Percentiles rank a stretch among this genome's conserved stretches.
These are phyloP conservation scores for Asterochloris sp. DNA, from an alignment of 139 green algal genomes.

Conservation along the genomic window DNA sequence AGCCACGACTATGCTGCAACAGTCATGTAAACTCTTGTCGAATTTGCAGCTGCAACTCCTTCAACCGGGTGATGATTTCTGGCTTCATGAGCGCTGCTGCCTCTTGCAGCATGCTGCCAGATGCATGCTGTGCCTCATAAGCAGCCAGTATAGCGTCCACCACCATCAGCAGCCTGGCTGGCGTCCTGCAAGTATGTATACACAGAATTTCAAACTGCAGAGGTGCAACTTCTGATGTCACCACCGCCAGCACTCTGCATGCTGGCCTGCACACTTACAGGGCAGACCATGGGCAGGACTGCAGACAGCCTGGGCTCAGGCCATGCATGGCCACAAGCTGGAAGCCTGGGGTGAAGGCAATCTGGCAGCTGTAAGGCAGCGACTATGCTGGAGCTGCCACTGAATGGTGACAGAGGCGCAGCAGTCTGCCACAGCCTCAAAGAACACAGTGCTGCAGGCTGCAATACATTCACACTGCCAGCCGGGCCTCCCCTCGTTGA, in stretches of 20 bases:
- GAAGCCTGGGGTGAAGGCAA: not conserved
- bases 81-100: constrained; percentile 66
- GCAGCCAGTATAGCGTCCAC: constrained; percentile 59
- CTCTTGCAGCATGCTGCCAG: constrained; percentile 45
- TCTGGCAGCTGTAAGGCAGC: not conserved
- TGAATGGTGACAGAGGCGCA: too few relatives aligned
- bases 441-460: too few relatives aligned
- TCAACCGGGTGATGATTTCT: constrained; percentile 62
- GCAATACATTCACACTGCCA: too few relatives aligned
- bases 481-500: too few relatives aligned
- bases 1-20: too few relatives aligned
- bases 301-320: not conserved
- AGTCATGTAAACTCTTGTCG: constrained; percentile 35
- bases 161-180: constrained; percentile 41
- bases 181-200: constrained; percentile 36
- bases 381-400: too few relatives aligned
- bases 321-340: not conserved
- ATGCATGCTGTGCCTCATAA: constrained; percentile 41
- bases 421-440: too few relatives aligned
- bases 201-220: not conserved
- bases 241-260: not conserved
- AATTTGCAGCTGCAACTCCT: constrained; percentile 45
- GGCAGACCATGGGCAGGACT: not conserved
- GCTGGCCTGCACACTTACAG: not conserved
- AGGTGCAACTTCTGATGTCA: not conserved